phyloP scores from a whole-genome alignment of 2,329 filamentous ascomycete species.

The Colletotrichum euphorbiae region DNA sequence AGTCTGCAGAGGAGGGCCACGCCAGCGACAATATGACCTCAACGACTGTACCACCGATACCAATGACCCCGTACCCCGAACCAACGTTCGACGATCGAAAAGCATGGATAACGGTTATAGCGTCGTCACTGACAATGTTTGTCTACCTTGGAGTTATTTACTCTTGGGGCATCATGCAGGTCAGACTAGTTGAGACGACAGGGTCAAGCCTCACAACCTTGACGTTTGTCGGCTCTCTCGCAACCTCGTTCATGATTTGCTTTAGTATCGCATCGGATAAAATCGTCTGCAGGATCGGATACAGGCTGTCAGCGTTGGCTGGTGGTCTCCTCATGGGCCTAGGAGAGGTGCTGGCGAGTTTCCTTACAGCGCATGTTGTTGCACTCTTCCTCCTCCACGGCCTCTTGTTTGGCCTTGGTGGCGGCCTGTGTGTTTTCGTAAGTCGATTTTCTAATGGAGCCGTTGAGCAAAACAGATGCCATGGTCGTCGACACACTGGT shows the following conservation, averaged over 20 bases:
- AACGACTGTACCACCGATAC: background rate
- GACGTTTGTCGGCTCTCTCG: slow-evolving; percentile 46
- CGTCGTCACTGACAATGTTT: slow-evolving; percentile 44
- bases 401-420: slow-evolving; percentile 44
- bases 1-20: background rate
- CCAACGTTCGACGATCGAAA: slow-evolving; percentile 8
- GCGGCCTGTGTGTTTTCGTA: slow-evolving; percentile 45
- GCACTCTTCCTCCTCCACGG: slow-evolving; percentile 45
- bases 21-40: background rate
- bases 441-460: background rate
- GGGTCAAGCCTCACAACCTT: slow-evolving; percentile 43
- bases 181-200: slow-evolving; percentile 42
- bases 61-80: background rate
- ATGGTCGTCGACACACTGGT: background rate
- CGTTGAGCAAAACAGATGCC: background rate
- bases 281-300: slow-evolving; percentile 42
- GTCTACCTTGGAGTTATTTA: slow-evolving; percentile 47
- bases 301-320: slow-evolving; percentile 41
- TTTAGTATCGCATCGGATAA: slow-evolving; percentile 44
- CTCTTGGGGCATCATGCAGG: slow-evolving; percentile 46
- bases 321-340: slow-evolving; percentile 44
- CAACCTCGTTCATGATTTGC: slow-evolving; percentile 46
- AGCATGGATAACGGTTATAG: slow-evolving; percentile 45
- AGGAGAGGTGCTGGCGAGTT: slow-evolving; percentile 46
- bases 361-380: slow-evolving; percentile 41